Base-by-base conservation (phyloP, 306 rosid genomes). In the Macrotyloma uniflorum region DNA sequence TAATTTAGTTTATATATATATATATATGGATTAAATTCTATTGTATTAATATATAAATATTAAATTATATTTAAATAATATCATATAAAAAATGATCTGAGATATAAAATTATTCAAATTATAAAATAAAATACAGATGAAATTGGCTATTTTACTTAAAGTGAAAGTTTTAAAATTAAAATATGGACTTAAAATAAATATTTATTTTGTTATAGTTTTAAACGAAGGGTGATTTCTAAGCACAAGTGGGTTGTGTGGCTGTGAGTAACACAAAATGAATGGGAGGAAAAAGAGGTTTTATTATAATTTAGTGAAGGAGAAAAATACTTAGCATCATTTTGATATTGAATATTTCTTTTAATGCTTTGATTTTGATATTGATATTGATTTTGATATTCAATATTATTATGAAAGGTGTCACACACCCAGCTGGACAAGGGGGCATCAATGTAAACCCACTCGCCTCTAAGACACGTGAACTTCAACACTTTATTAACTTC, bases 391-490 rank as follows among this genome's bases (percentile, higher is more conserved):
- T 74, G 42, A 74, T 22, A 5, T 3, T 64, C 23, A 67, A 67
- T 43, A 24, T 42, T 75, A 20, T 47, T 15, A 30, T 55, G 67
- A 38, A 8, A 38, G 46, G 67, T 72, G 67, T 53, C 35, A 12
- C 65, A 13, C 35, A 51, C 76, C 65, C 40, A 24, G 42, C 18
- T 16, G 43, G 43, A 73, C 8, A 55, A 20, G 6, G n/a, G 35
- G 47, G 12, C 20, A 5, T 33, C 50, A 16, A 32, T 15, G 53
- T 35, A 46, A 35, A 8, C 0, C 28, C 77, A 58, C 70, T 61
- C 67, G 73, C 78, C 32, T 70, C 59, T 38, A 7, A 61, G 3
- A 45, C 46, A 45, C 46, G 11, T 53, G 49, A 72, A 51, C 49
- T 53, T 19, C 65, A n/a, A 49, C 9, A 38, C 19, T 68, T 24